Percentiles rank a stretch among this genome's conserved stretches.
Conservation (phyloP, 2,329 filamentous ascomycete species). For the Oidium heveae region DNA sequence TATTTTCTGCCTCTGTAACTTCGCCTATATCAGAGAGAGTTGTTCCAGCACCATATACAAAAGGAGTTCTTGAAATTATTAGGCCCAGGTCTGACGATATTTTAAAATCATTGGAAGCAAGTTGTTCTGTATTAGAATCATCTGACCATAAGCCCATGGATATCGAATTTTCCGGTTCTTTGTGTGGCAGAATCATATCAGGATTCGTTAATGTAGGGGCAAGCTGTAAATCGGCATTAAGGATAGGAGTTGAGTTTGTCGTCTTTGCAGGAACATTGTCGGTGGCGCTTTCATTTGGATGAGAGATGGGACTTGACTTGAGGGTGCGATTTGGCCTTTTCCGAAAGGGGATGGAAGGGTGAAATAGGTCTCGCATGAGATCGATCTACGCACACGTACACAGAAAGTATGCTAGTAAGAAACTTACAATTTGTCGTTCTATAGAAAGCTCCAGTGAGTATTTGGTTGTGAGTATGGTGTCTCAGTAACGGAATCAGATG, state of each 20-base stretch:
- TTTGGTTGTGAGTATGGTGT: no score
- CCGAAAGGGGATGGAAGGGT: no score
- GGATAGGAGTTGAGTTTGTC: slow-evolving; percentile 16
- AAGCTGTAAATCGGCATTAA: slow-evolving; percentile 24
- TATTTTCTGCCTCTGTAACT: slow-evolving; percentile 27
- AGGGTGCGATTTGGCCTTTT: no score
- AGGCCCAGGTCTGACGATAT: slow-evolving; percentile 16
- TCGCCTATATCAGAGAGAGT: slow-evolving; percentile 42
- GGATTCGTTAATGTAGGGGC: slow-evolving; percentile 81
- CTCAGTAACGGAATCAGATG: no score
- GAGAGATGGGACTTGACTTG: no score
- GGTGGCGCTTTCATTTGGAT: no score
- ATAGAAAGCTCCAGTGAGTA: no score
- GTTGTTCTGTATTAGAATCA: slow-evolving; percentile 16
- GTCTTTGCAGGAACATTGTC: background rate
- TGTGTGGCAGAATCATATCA: slow-evolving; percentile 76
- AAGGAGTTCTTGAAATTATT: slow-evolving; percentile 31
- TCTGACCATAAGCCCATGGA: slow-evolving; percentile 19
- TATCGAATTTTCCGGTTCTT: slow-evolving; percentile 31
- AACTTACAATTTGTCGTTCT: no score
- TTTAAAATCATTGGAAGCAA: slow-evolving; percentile 10
- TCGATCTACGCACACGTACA: no score
- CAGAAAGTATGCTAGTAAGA: no score
- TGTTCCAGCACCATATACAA: slow-evolving; percentile 43
- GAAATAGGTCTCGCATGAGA: no score